Evolutionary conservation across 768 basidiomycete genomes (phyloP).

Genomic region (Gloeopeniophorella convolvens): DNA sequence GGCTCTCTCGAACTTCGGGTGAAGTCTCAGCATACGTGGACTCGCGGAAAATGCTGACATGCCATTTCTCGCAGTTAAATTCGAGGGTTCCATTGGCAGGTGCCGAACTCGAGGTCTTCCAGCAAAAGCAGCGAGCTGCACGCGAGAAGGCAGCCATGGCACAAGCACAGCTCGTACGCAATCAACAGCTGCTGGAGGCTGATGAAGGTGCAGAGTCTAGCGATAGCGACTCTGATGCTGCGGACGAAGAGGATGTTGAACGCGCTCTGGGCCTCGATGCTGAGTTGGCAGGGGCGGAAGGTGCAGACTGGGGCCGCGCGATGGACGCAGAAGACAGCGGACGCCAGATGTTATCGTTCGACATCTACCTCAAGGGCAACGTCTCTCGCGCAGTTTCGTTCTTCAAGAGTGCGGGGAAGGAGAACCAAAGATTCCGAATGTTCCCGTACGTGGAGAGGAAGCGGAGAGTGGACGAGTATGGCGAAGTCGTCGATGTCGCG

Average conservation of each 20-base stretch:
- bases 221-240: constrained; percentile 62
- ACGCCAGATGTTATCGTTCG: constrained; percentile 77
- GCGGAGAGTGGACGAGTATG: constrained; percentile 89
- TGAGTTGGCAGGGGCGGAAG: constrained; percentile 32
- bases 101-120: constrained; percentile 74
- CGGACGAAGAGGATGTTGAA: constrained; percentile 58
- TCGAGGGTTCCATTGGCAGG: constrained; percentile 88
- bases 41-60: constrained; percentile 6
- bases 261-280: constrained; percentile 45
- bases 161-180: constrained; percentile 75
- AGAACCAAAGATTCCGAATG: constrained; percentile 86
- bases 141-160: constrained; percentile 85
- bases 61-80: constrained; percentile 50
- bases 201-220: constrained; percentile 84
- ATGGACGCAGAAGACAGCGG: constrained; percentile 71
- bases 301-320: constrained; percentile 49
- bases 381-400: constrained; percentile 80
- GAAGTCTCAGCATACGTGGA: constrained; percentile 18
- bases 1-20: constrained; percentile 63
- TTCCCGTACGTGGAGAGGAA: constrained; percentile 95
- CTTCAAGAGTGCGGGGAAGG: constrained; percentile 71
- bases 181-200: constrained; percentile 86
- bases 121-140: constrained; percentile 64
- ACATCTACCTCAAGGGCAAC: constrained; percentile 97
- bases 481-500: constrained; percentile 90